Base-by-base conservation (phyloP, 176 grass and related monocot species). In the Juncus inflexus region DNA sequence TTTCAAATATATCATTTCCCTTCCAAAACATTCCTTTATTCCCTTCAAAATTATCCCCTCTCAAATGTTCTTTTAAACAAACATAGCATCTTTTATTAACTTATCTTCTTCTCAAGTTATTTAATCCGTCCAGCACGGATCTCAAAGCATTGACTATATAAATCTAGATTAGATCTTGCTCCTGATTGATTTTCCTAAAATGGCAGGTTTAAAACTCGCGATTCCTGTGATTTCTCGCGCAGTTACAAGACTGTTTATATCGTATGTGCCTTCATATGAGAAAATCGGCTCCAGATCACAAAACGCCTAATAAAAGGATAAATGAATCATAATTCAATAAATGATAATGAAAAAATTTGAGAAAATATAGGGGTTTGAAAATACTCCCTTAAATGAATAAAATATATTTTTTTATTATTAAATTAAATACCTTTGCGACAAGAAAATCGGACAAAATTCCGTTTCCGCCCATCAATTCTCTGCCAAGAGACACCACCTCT, bases 381-480 rank as follows among this genome's bases (percentile, higher is more conserved):
- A 28, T 28, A 28, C 1, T 28, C 19, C 19, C 19, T 28, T 28
- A 28, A 28, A 28, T 28, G 16, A 5, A 58, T 42, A 64, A 64
- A 64, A 64, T 15, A 52, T 4, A 64, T 75, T 37, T 28, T 28
- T 28, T 28, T 1, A 28, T 28, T 28, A 28, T 28, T 28, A 28
- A 28, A 28, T 12, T 50, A 51, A 49, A 57, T 75, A 96, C 91
- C 91, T 96, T 96, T 6, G 91, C 91, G 8, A 96, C 87, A 10
- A 91, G 84, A 78, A 96, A 96, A 86, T 96, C 91, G 81, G 84
- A 73, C 74, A 96, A 86, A 62, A 96, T 90, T 60, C 91, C 91
- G 60, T 96, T 96, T 54, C 91, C 91, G 3, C 91, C 91, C 49
- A 96, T 67, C 73, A 96, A 81, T 68, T 96, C 91, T 60, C 91